Conservation (phyloP, 2,329 filamentous ascomycete species). For the Ustilaginoidea virens region DNA sequence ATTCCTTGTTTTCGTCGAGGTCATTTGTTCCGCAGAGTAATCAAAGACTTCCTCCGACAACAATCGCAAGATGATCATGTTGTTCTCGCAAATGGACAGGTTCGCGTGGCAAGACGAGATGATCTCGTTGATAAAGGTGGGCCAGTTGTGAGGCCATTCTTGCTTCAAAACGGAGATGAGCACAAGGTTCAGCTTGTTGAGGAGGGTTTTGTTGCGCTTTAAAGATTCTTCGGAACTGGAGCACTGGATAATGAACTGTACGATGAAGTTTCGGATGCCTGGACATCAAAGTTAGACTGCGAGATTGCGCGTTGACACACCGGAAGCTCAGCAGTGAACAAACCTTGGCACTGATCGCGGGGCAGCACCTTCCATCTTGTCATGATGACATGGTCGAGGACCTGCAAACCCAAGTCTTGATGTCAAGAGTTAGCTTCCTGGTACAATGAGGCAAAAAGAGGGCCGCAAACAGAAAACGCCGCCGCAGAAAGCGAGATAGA, state of each 20-base stretch:
- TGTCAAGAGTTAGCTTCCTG: too few relatives aligned
- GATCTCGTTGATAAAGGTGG: slow-evolving; percentile 99
- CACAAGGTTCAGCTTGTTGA: slow-evolving; percentile 97
- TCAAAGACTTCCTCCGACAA: slow-evolving; percentile 98
- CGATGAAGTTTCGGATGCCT: slow-evolving; percentile 98
- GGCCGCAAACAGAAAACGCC: slow-evolving; percentile 6
- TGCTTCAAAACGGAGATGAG: slow-evolving; percentile 97
- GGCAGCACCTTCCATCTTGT: slow-evolving; percentile 98
- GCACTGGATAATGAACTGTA: slow-evolving; percentile 93
- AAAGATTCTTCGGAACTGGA: slow-evolving; percentile 82
- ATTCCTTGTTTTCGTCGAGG: slow-evolving; percentile 90
- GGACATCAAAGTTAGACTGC: slow-evolving; percentile 4
- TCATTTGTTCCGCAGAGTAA: slow-evolving; percentile 98
- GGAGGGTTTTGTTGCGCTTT: slow-evolving; percentile 67
- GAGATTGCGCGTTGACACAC: slow-evolving; percentile 1
- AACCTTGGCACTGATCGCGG: slow-evolving; percentile 84
- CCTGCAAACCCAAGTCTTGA: slow-evolving; percentile 79
- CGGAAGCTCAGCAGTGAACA: slow-evolving; percentile 9
- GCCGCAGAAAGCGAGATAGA: too few relatives aligned
- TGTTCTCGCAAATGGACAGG: slow-evolving; percentile 97
- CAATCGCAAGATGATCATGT: slow-evolving; percentile 94
- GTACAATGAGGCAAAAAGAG: background rate
- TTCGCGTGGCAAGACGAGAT: slow-evolving; percentile 91
- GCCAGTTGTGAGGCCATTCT: slow-evolving; percentile 99
- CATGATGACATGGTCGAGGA: slow-evolving; percentile 96